Percentiles rank a stretch among this genome's conserved stretches.
Evolutionary conservation across 208 protist genomes (phyloP).

Genomic region (Wallacemonas collosoma): DNA sequence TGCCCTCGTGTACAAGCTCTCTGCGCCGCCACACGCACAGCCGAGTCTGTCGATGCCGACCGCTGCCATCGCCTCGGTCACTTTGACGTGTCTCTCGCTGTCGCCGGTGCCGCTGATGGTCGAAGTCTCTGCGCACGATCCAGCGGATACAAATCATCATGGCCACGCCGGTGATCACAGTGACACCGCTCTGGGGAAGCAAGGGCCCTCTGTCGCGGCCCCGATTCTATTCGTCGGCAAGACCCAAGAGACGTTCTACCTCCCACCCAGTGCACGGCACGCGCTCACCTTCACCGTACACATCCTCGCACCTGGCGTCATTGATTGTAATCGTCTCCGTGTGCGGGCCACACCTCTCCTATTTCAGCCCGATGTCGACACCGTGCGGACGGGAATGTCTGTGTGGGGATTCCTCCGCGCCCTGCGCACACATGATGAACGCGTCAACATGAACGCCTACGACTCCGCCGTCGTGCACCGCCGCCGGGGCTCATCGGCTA

Average conservation of each 20-base stretch:
- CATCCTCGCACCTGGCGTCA: constrained; percentile 58
- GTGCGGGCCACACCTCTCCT: constrained; percentile 47
- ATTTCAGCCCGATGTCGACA: constrained; percentile 5
- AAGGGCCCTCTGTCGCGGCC: background rate
- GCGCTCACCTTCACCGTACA: constrained; percentile 62
- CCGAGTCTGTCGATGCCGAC: constrained; percentile 30
- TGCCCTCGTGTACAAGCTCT: constrained; percentile 33
- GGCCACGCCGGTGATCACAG: too few species aligned
- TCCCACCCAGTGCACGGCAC: constrained; percentile 64
- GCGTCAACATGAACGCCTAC: constrained; percentile 1
- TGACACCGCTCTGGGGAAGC: too few species aligned
- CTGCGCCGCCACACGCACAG: constrained; percentile 22
- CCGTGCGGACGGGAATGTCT: constrained; percentile 27
- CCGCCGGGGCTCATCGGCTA: background rate
- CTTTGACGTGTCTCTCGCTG: constrained; percentile 67
- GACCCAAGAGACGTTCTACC: constrained; percentile 55
- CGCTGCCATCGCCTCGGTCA: constrained; percentile 44
- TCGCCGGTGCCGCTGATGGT: constrained; percentile 67
- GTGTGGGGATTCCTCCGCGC: constrained; percentile 16
- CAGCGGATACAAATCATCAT: too few species aligned
- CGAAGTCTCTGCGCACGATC: constrained; percentile 32
- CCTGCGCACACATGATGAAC: background rate
- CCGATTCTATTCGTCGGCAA: constrained; percentile 70
- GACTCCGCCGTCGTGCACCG: background rate
- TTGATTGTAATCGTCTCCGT: constrained; percentile 65